These are phyloP conservation scores for Cetraspora pellucida DNA, from an alignment of 192 early-diverging fungal genomes.

Conservation along the genomic window DNA sequence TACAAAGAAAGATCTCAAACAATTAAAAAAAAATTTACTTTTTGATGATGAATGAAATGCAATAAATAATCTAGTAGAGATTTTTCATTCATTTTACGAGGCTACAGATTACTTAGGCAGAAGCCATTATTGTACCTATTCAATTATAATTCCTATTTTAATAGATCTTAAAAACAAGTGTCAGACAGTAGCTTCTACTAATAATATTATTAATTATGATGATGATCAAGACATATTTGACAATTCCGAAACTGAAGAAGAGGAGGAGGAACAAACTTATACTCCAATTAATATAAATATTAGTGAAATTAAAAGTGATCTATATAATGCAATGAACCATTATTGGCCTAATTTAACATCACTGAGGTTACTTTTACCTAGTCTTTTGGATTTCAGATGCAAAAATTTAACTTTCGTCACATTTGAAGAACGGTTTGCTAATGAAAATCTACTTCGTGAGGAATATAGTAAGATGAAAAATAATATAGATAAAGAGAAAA, in stretches of 20 bases:
- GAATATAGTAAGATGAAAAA: not conserved
- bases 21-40: not conserved
- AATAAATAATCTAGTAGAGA: not conserved
- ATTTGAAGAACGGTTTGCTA: not conserved
- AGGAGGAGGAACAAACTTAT: not conserved
- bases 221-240: not conserved
- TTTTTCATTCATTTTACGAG: not conserved
- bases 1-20: not conserved
- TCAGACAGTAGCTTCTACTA: not conserved
- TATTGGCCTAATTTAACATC: not conserved
- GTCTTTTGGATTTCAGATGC: not conserved
- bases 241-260: not conserved
- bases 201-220: not conserved
- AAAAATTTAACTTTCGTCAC: not conserved
- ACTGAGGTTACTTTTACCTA: not conserved
- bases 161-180: not conserved
- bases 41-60: not conserved
- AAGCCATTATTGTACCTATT: not conserved
- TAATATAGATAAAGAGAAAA: not conserved
- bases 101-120: not conserved
- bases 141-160: not conserved
- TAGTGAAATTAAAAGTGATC: not conserved
- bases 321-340: not conserved
- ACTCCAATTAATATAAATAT: not conserved
- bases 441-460: not conserved